Percentiles rank a stretch among this genome's conserved stretches.
phyloP scores from a whole-genome alignment of 2,329 filamentous ascomycete genomes.

The Fusarium armeniacum region DNA sequence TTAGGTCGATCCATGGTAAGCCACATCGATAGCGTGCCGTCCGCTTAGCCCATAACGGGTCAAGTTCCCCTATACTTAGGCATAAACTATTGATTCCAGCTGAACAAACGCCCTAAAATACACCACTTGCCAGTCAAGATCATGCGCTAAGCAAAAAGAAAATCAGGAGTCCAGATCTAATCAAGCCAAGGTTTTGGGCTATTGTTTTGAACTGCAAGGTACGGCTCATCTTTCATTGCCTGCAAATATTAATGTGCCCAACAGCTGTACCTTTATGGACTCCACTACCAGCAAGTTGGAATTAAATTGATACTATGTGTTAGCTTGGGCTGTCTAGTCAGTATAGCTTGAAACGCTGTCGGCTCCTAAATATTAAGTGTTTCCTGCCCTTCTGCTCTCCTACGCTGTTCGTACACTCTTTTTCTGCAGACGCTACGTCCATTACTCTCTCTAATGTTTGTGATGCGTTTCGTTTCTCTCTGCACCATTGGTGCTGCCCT shows the following conservation, averaged over 20 bases:
- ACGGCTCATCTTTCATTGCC: neutral
- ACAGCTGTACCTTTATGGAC: neutral
- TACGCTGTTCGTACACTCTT: conserved; percentile 1
- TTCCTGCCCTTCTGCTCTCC: neutral
- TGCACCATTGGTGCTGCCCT: conserved; percentile 19
- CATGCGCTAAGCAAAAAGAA: neutral
- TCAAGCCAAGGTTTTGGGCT: neutral
- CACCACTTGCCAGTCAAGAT: neutral
- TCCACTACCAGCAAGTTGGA: neutral
- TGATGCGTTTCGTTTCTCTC: conserved; percentile 40
- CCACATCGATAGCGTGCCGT: neutral
- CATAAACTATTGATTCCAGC: neutral
- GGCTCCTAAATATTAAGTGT: neutral
- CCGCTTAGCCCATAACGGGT: neutral
- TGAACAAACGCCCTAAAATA: neutral
- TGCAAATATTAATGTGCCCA: neutral
- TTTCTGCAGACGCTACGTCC: neutral
- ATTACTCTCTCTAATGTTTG: conserved; percentile 27
- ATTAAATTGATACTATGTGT: neutral
- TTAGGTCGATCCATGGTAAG: neutral
- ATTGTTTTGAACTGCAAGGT: conserved; percentile 10
- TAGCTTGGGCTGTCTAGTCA: neutral
- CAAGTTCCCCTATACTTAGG: neutral
- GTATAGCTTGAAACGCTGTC: neutral
- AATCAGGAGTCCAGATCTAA: neutral